phyloP scores from a whole-genome alignment of 345 rosid genomes.

The Erucastrum elatum region DNA sequence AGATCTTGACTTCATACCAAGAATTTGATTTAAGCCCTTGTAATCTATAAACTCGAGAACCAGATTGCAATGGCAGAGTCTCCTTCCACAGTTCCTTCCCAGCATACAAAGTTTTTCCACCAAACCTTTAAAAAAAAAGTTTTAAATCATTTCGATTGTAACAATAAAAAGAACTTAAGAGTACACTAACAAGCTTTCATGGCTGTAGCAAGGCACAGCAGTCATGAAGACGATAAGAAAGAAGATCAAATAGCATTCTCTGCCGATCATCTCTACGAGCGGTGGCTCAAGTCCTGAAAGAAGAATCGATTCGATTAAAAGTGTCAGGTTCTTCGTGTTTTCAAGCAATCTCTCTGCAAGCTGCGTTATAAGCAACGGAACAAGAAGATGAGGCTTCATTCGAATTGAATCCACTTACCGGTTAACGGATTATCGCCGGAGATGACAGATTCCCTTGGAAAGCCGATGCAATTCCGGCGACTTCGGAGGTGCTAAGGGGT shows the following conservation, averaged over 20 bases:
- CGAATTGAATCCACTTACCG: not conserved
- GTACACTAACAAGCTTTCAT: conserved; percentile 47
- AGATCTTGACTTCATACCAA: conserved; percentile 98
- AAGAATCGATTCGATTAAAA: not conserved
- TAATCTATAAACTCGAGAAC: conserved; percentile 61
- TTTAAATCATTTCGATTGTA: not conserved
- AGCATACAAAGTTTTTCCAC: conserved; percentile 46
- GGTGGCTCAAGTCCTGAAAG: not conserved
- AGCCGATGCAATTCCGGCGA: not conserved
- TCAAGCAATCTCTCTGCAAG: not conserved
- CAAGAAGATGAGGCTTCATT: not conserved
- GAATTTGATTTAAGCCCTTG: conserved; percentile 65
- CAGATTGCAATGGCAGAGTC: conserved; percentile 55
- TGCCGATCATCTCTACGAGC: not conserved
- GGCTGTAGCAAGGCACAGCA: conserved; percentile 33
- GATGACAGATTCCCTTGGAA: not conserved
- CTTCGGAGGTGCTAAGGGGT: not conserved
- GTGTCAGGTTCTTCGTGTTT: not conserved
- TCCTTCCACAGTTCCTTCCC: conserved; percentile 76
- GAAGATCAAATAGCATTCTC: conserved; percentile 26
- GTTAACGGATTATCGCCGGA: not conserved
- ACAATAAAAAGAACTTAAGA: not conserved
- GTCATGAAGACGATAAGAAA: conserved; percentile 32
- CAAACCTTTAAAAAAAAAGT: conserved; percentile 37
- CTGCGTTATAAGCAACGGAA: no score